Evolutionary conservation across 176 grass and related monocot genomes (phyloP).

Genomic region (Olyra latifolia): DNA sequence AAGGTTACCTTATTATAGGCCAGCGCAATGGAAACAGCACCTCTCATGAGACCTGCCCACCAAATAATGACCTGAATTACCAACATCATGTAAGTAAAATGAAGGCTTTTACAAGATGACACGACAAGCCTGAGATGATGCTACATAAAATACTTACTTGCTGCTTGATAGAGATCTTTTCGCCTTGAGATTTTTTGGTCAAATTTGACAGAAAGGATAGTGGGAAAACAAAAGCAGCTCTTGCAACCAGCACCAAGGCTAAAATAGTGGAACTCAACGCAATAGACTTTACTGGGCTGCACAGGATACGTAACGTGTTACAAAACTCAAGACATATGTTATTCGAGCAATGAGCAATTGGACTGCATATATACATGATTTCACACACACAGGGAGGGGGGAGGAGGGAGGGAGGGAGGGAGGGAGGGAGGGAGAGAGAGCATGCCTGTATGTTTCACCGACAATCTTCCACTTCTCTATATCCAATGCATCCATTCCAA

Average conservation of each 20-base stretch:
- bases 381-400: neutral
- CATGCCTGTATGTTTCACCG: conserved; percentile 49
- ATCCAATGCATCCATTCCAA: conserved; percentile 95
- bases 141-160: conserved; percentile 64
- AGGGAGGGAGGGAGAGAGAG: neutral
- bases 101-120: neutral
- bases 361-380: conserved; percentile 4
- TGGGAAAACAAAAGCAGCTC: conserved; percentile 89
- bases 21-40: conserved; percentile 90
- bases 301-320: conserved; percentile 32
- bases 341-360: neutral
- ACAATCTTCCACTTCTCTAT: conserved; percentile 95
- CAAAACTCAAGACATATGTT: neutral
- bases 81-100: conserved; percentile 30
- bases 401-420: too few species aligned
- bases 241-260: conserved; percentile 72
- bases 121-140: conserved; percentile 23
- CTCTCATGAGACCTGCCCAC: conserved; percentile 97
- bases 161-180: conserved; percentile 71
- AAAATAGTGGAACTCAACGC: conserved; percentile 70
- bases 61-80: conserved; percentile 75
- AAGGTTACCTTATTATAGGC: conserved; percentile 84
- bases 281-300: conserved; percentile 71
- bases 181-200: conserved; percentile 56
- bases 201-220: conserved; percentile 71